phyloP scores from a whole-genome alignment of 2,329 filamentous ascomycete species.

The Clathrospora elynae region DNA sequence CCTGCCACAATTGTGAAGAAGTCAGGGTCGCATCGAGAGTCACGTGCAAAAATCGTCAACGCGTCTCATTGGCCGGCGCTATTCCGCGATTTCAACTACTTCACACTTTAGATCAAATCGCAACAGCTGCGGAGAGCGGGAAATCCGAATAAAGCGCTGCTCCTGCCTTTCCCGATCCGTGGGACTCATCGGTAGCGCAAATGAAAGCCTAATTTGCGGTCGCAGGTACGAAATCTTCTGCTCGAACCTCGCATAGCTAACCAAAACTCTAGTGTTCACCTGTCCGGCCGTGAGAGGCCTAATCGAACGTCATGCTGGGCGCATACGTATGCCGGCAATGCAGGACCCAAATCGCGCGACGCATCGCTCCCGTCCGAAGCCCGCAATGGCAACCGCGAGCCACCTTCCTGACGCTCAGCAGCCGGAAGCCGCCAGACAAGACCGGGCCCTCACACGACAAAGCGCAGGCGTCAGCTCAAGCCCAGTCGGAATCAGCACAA shows the following conservation, averaged over 20 bases:
- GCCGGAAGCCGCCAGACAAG: constrained; percentile 11
- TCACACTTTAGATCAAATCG: too few relatives aligned
- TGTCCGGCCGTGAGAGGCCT: constrained; percentile 1
- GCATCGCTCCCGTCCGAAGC: constrained; percentile 10
- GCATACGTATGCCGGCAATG: constrained; percentile 45
- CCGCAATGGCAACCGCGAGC: constrained; percentile 41
- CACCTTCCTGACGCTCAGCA: constrained; percentile 40
- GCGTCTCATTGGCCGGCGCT: constrained; percentile 15
- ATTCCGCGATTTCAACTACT: too few relatives aligned
- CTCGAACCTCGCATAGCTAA: constrained; percentile 4
- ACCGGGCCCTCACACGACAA: constrained; percentile 11
- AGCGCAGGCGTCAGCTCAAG: constrained; percentile 6
- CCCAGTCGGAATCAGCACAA: constrained; percentile 6
- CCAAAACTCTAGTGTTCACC: constrained; percentile 6
- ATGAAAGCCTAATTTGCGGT: neutral
- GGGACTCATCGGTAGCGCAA: neutral
- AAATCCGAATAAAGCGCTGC: too few relatives aligned
- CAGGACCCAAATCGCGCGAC: constrained; percentile 29
- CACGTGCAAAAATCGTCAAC: constrained; percentile 21
- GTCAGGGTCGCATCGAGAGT: constrained; percentile 31
- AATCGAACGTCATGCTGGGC: constrained; percentile 33
- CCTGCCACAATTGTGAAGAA: too few relatives aligned
- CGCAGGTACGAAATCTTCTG: neutral
- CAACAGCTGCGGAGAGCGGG: too few relatives aligned
- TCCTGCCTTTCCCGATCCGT: neutral